Evolutionary conservation across 371 early-diverging fungal species (phyloP).

Genomic region (Amoeboaphelidium protococcarum): DNA sequence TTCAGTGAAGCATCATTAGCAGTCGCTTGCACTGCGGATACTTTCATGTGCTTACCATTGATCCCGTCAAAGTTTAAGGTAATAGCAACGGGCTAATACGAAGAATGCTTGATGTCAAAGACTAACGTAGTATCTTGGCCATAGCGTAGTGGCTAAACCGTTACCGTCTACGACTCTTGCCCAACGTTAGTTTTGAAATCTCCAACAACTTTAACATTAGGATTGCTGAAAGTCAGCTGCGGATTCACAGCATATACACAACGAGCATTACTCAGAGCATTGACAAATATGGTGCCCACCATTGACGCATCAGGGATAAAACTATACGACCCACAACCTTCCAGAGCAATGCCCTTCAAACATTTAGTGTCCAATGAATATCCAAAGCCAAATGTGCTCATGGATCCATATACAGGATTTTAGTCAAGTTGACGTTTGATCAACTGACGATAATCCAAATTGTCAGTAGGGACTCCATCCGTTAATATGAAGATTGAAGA

Average conservation of each 20-base stretch:
- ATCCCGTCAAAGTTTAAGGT: too few relatives aligned
- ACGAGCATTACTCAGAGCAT: conserved; percentile 3
- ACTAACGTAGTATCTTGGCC: background rate
- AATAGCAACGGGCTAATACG: too few relatives aligned
- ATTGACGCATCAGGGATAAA: conserved; percentile 9
- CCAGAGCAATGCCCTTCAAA: conserved; percentile 4
- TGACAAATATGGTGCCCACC: conserved; percentile 12
- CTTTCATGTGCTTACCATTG: too few relatives aligned
- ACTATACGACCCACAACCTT: conserved; percentile 5
- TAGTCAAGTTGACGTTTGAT: conserved; percentile 3
- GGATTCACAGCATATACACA: background rate
- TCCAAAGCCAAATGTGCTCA: conserved; percentile 14
- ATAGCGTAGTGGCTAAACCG: background rate
- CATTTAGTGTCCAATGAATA: conserved; percentile 6
- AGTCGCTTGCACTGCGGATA: too few relatives aligned
- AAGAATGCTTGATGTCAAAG: too few relatives aligned
- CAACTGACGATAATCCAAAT: conserved; percentile 6
- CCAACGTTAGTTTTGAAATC: background rate
- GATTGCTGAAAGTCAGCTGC: background rate
- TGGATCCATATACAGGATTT: background rate
- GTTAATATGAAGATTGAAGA: conserved; percentile 5
- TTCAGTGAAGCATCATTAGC: too few relatives aligned
- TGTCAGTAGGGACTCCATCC: conserved; percentile 9
- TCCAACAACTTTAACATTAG: background rate
- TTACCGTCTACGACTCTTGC: background rate